phyloP scores from a whole-genome alignment of 1,284 basidiomycete species.

The Tilletia setariae region DNA sequence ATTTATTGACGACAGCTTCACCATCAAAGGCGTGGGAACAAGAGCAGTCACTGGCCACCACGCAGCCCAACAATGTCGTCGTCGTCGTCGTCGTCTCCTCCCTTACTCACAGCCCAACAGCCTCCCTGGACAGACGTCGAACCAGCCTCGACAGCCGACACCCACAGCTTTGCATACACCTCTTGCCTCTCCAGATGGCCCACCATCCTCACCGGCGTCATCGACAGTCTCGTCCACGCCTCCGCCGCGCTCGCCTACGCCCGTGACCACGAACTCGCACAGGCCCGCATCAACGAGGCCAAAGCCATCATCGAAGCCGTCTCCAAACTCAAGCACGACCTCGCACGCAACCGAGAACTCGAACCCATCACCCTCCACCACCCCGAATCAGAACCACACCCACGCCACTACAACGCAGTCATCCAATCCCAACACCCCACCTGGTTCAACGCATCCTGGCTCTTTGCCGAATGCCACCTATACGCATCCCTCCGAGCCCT shows the following conservation, averaged over 20 bases:
- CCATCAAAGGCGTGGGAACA: too few species aligned
- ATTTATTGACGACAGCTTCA: too few species aligned
- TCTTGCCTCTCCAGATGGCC: slow-evolving; percentile 76
- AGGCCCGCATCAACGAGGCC: slow-evolving; percentile 58
- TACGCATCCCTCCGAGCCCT: slow-evolving; percentile 79
- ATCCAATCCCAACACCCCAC: slow-evolving; percentile 59
- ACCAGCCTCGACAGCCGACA: slow-evolving; percentile 2
- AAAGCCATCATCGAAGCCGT: slow-evolving; percentile 67
- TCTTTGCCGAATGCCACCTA: slow-evolving; percentile 79
- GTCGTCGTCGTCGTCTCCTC: too few species aligned
- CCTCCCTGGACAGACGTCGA: slow-evolving; percentile 3
- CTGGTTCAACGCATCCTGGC: slow-evolving; percentile 82
- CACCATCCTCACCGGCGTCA: slow-evolving; percentile 74
- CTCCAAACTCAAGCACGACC: slow-evolving; percentile 81
- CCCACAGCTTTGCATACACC: slow-evolving; percentile 60
- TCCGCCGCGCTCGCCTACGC: slow-evolving; percentile 44
- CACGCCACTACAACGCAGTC: slow-evolving; percentile 29
- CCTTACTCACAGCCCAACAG: background rate
- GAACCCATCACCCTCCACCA: slow-evolving; percentile 56
- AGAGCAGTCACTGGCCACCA: too few species aligned
- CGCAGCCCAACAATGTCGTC: too few species aligned
- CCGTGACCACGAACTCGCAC: slow-evolving; percentile 59
- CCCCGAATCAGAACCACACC: slow-evolving; percentile 23
- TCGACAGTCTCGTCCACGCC: slow-evolving; percentile 67
- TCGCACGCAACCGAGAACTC: slow-evolving; percentile 74